These are phyloP conservation scores for Fusarium sp. DNA, from an alignment of 2,329 filamentous ascomycete species.

Conservation along the genomic window DNA sequence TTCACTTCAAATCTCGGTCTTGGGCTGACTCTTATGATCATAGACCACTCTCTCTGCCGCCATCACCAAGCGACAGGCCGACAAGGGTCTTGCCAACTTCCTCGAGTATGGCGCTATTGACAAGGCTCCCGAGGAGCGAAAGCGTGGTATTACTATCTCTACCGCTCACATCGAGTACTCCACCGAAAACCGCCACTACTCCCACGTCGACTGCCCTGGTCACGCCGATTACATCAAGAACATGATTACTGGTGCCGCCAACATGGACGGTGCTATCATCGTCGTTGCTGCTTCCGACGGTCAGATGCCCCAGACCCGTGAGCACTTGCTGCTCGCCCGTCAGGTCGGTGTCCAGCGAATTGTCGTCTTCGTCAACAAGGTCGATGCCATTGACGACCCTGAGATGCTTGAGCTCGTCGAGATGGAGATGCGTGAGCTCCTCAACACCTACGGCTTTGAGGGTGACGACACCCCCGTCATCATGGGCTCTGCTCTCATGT, in stretches of 20 bases:
- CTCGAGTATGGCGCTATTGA: conserved; percentile 98
- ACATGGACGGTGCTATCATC: conserved; percentile 99
- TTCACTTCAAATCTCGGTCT: conserved; percentile 7
- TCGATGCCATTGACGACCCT: conserved; percentile 95
- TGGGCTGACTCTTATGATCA: conserved; percentile 31
- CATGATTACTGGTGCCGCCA: conserved; percentile 99
- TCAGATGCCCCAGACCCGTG: conserved; percentile 99
- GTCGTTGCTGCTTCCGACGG: conserved; percentile 98
- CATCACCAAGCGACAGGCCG: conserved; percentile 97
- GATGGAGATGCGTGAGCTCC: conserved; percentile 99
- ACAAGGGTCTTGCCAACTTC: conserved; percentile 94
- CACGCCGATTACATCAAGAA: conserved; percentile 99
- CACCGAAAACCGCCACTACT: conserved; percentile 95
- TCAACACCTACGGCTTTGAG: conserved; percentile 93
- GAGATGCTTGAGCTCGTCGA: conserved; percentile 99
- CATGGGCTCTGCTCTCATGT: conserved; percentile 96
- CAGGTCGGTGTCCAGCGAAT: conserved; percentile 99
- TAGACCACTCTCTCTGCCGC: conserved; percentile 98
- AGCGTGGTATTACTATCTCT: conserved; percentile 99
- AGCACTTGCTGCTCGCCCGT: conserved; percentile 96
- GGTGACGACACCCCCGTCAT: conserved; percentile 98
- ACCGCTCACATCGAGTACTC: conserved; percentile 99
- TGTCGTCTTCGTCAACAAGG: conserved; percentile 99
- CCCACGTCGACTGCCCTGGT: conserved; percentile 99
- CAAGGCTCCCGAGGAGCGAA: conserved; percentile 98